Evolutionary conservation across 2,329 filamentous ascomycete genomes (phyloP).

Genomic region (Botrytis paeoniae): DNA sequence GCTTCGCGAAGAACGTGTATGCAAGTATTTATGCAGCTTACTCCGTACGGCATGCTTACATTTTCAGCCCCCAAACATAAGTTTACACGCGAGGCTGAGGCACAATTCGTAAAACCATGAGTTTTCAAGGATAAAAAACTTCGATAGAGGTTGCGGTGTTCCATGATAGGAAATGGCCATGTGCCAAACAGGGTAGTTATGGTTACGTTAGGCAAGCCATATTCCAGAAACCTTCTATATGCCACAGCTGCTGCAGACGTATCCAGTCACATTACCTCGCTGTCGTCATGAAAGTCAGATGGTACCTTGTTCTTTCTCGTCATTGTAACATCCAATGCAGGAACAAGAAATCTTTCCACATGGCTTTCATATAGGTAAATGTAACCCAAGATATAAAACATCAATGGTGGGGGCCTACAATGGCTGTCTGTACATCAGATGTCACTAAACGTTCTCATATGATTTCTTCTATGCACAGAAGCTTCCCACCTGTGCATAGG

Average conservation of each 20-base stretch:
- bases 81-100: constrained; percentile 3
- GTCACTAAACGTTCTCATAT: background rate
- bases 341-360: constrained; percentile 8
- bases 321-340: constrained; percentile 7
- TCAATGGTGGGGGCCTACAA: constrained; percentile 3
- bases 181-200: constrained; percentile 9
- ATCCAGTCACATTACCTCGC: constrained; percentile 16
- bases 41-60: background rate
- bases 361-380: constrained; percentile 7
- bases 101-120: constrained; percentile 12
- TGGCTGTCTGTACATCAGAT: background rate
- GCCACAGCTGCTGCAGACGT: background rate
- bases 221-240: constrained; percentile 18
- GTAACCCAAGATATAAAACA: background rate
- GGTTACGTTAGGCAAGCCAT: constrained; percentile 12
- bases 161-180: constrained; percentile 10
- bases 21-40: constrained; percentile 17
- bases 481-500: background rate
- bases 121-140: background rate
- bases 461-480: constrained; percentile 4
- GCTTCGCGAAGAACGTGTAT: constrained; percentile 12
- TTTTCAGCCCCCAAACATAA: constrained; percentile 16
- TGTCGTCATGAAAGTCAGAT: constrained; percentile 12
- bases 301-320: constrained; percentile 9
- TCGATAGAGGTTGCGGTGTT: constrained; percentile 10